A percentile compares a stretch with the other conserved stretches of the same genome.
Conservation (phyloP, 2,329 filamentous ascomycete genomes). For the Scopulariopsis brevicaulis region DNA sequence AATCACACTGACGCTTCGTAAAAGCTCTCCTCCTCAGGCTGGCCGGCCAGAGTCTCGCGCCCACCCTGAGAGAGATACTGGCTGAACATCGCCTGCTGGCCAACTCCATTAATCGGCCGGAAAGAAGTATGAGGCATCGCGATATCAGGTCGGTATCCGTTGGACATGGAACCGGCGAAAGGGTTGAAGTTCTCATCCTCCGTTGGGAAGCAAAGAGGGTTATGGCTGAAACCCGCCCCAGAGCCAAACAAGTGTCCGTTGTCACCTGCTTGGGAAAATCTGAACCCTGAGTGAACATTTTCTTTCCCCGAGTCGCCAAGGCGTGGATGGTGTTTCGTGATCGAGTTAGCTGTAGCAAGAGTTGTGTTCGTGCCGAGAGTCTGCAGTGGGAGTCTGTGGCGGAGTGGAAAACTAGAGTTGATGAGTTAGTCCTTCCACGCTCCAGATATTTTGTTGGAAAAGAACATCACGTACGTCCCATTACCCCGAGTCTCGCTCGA, state of each 20-base stretch:
- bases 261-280: conserved; percentile 10
- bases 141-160: conserved; percentile 8
- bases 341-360: conserved; percentile 13
- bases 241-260: conserved; percentile 11
- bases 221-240: conserved; percentile 9
- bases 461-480: neutral
- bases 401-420: neutral
- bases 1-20: neutral
- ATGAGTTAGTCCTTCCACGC: neutral
- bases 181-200: conserved; percentile 11
- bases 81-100: conserved; percentile 1
- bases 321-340: conserved; percentile 13
- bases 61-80: neutral
- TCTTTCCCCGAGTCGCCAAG: conserved; percentile 14
- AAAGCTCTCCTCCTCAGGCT: neutral
- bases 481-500: neutral
- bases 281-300: conserved; percentile 10
- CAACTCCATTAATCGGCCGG: conserved; percentile 1
- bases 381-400: neutral
- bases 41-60: neutral
- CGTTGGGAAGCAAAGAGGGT: conserved; percentile 19
- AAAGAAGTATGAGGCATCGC: neutral
- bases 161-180: conserved; percentile 12
- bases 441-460: neutral
- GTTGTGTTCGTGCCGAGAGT: conserved; percentile 1